Conservation (phyloP, 441 rosid genomes). For the Macaranga tanarius region DNA sequence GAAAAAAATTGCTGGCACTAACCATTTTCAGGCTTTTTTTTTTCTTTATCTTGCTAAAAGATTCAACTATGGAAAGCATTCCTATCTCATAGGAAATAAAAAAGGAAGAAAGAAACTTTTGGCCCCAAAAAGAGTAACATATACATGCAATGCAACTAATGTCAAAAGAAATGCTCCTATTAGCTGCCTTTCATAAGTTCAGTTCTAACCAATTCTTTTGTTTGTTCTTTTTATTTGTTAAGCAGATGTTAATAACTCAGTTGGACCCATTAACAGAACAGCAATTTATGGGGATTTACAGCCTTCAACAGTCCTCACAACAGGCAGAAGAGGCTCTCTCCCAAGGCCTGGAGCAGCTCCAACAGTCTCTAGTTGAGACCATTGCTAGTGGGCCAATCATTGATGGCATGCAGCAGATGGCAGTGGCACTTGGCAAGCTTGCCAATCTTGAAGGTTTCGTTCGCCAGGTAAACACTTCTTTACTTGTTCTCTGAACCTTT, state of each 20-base stretch:
- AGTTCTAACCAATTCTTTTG: not conserved
- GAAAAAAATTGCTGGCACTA: not conserved
- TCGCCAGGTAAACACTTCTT: constrained; percentile 62
- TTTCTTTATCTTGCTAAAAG: not conserved
- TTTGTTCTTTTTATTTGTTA: not conserved
- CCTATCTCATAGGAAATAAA: not conserved
- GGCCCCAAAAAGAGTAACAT: not conserved
- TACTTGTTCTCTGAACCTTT: not conserved
- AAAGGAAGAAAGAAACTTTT: constrained; percentile 4
- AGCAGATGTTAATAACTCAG: constrained; percentile 63
- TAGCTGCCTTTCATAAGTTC: not conserved
- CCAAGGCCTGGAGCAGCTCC: constrained; percentile 82
- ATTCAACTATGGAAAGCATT: not conserved
- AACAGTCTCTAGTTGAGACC: constrained; percentile 82
- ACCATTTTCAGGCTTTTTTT: not conserved
- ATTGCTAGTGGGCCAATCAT: constrained; percentile 68
- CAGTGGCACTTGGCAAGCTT: constrained; percentile 85
- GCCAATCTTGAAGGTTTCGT: constrained; percentile 86
- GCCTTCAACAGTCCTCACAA: constrained; percentile 84
- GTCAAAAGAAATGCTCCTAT: not conserved
- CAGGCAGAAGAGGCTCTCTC: constrained; percentile 92
- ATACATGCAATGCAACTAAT: not conserved
- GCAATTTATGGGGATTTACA: constrained; percentile 81
- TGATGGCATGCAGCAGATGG: constrained; percentile 94
- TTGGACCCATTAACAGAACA: constrained; percentile 91